Base-by-base conservation (phyloP, 2,329 filamentous ascomycete species). In the Pseudomassariella vexata region DNA sequence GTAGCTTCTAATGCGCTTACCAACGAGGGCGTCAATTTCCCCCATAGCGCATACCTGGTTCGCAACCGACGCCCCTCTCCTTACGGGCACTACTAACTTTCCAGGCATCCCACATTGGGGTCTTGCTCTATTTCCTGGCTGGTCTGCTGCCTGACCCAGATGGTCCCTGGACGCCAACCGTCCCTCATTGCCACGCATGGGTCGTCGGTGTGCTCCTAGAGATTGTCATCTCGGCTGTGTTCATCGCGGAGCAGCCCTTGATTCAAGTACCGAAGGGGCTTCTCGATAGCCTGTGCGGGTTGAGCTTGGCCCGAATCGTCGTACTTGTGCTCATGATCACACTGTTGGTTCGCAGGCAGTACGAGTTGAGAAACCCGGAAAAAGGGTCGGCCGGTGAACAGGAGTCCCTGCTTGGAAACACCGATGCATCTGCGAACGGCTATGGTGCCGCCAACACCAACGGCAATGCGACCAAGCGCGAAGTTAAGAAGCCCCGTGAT, bases 101-200 rank as follows among this genome's bases (percentile, higher is more conserved):
- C 5, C 30, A 47, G 59, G 57, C 62, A 5, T 60, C 62, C 3
- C 50, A 63, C 29, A 57, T 61, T 10, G 61, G 51, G 6, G 60
- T 63, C 4, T 25, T 64, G 5, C 53, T 66, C 4, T 66, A 63
- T 38, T 65, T 60, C 27, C 36, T 63, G 4, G 57, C 57, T 15
- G 62, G 62, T 3, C 43, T 66, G 30, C 49, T 66, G 6, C 62
- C 62, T 3, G 59, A 66, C 23, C 62, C 62, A 1, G 62, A 65
- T 39, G 62, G 62, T 1, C 62, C 62, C 6, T 66, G 62, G 62
- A 52, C 55, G 5, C 62, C 62, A 2, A 48, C 47, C 8, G 38
- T 49, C 12, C 42, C 62, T 14, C 60, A 65, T 23, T 46, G 52
- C 34, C 49, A 47, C 28, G 58, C 60, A 3, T 65, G 62, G 62